These are phyloP conservation scores for Neonectria coccinea DNA, from an alignment of 2,329 filamentous ascomycete genomes.

Conservation along the genomic window DNA sequence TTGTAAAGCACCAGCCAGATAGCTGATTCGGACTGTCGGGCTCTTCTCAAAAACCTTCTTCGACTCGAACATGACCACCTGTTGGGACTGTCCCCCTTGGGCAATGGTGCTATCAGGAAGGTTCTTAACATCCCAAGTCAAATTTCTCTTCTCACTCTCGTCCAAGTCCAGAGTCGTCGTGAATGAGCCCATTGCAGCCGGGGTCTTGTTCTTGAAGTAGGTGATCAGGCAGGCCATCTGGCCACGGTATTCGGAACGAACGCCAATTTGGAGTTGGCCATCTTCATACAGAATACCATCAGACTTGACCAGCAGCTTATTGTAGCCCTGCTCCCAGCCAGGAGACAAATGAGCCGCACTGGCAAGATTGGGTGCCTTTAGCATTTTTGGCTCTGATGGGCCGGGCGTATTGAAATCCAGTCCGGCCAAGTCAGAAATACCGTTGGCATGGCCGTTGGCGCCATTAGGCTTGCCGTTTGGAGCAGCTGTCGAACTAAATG, in stretches of 20 bases:
- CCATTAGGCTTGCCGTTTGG: constrained; percentile 65
- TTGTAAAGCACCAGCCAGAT: constrained; percentile 92
- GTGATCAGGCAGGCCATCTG: constrained; percentile 95
- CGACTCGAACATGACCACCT: constrained; percentile 94
- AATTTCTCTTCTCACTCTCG: constrained; percentile 68
- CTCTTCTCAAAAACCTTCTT: constrained; percentile 83
- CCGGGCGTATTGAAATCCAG: constrained; percentile 79
- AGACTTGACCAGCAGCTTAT: constrained; percentile 79
- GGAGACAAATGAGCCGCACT: constrained; percentile 93
- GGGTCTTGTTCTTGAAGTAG: constrained; percentile 96
- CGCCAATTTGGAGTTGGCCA: constrained; percentile 89
- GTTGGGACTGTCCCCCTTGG: constrained; percentile 83
- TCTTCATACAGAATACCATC: constrained; percentile 97
- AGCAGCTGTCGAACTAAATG: constrained; percentile 75
- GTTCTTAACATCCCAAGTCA: constrained; percentile 89
- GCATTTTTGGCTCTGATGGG: constrained; percentile 66
- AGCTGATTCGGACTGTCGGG: constrained; percentile 93
- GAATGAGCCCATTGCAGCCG: constrained; percentile 86
- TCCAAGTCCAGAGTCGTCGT: constrained; percentile 93
- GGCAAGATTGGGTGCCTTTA: constrained; percentile 84
- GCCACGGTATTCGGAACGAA: constrained; percentile 94
- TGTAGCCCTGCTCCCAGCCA: constrained; percentile 93
- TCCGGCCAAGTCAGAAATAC: constrained; percentile 78
- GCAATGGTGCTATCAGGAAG: constrained; percentile 85
- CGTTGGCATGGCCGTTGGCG: constrained; percentile 63